Conservation (phyloP, 257 asterid species). For the Leonotis leonurus region DNA sequence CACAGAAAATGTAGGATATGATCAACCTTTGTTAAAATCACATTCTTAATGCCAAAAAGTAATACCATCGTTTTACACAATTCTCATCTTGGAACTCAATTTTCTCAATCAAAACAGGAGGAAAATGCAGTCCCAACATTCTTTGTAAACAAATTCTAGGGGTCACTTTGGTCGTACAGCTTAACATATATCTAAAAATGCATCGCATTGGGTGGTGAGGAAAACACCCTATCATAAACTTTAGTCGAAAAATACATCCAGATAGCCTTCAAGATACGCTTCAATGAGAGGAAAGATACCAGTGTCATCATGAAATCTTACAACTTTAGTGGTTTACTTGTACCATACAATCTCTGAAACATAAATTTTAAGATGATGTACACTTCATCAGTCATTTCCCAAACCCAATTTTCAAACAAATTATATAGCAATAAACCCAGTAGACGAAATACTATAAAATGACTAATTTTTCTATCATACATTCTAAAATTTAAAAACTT, state of each 20-base stretch:
- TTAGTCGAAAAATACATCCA: too few species aligned
- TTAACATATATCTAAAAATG: too few species aligned
- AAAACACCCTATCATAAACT: too few species aligned
- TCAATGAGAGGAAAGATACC: too few species aligned
- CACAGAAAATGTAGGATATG: neutral
- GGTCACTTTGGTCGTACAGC: too few species aligned
- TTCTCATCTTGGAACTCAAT: neutral
- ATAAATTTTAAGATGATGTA: neutral
- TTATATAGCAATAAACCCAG: neutral
- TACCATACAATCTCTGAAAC: neutral
- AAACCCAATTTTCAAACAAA: neutral
- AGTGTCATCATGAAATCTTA: too few species aligned
- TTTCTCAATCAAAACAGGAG: neutral
- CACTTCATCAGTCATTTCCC: neutral
- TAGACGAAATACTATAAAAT: neutral
- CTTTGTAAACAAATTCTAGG: neutral
- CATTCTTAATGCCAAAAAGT: neutral
- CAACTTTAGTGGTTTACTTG: neutral
- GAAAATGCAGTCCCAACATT: neutral
- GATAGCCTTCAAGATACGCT: too few species aligned
- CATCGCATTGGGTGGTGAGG: too few species aligned
- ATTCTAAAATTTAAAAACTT: neutral
- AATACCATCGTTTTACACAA: too few species aligned
- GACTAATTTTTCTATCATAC: neutral
- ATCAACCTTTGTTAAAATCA: neutral